Conservation (phyloP, 805 yeast species). For the Teunomyces pallodes region DNA sequence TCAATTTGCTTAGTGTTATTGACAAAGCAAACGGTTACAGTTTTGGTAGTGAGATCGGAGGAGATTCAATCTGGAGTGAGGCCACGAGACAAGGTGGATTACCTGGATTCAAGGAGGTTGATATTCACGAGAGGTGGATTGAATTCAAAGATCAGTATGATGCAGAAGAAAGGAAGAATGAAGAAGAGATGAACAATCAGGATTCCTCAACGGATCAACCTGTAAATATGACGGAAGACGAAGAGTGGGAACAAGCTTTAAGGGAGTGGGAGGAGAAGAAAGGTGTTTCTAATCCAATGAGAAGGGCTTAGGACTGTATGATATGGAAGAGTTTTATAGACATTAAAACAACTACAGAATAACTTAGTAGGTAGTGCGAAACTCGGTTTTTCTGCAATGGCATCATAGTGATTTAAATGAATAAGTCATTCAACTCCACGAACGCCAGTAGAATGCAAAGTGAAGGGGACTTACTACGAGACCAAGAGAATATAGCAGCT, state of each 20-base stretch:
- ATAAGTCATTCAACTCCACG: neutral
- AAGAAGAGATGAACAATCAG: constrained; percentile 20
- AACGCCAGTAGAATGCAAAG: neutral
- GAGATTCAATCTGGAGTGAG: constrained; percentile 98
- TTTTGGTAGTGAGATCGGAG: constrained; percentile 94
- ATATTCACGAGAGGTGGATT: constrained; percentile 94
- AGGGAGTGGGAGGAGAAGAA: constrained; percentile 27
- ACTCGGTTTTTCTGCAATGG: neutral
- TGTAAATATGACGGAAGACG: constrained; percentile 47
- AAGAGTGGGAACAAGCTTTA: constrained; percentile 60
- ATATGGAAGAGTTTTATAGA: neutral
- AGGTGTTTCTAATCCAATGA: constrained; percentile 38
- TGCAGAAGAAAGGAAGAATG: constrained; percentile 45
- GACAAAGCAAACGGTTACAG: constrained; percentile 94
- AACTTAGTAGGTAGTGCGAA: neutral
- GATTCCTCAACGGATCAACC: neutral
- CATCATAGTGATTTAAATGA: neutral
- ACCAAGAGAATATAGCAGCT: neutral
- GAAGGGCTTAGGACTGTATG: neutral
- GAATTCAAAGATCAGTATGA: constrained; percentile 81
- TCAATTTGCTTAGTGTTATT: constrained; percentile 66
- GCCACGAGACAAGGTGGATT: constrained; percentile 79
- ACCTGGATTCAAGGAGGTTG: constrained; percentile 49
- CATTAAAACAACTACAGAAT: no score
- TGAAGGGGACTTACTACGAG: neutral